These are phyloP conservation scores for Flaveria bidentis DNA, from an alignment of 129 eudicot genomes.

Conservation along the genomic window DNA sequence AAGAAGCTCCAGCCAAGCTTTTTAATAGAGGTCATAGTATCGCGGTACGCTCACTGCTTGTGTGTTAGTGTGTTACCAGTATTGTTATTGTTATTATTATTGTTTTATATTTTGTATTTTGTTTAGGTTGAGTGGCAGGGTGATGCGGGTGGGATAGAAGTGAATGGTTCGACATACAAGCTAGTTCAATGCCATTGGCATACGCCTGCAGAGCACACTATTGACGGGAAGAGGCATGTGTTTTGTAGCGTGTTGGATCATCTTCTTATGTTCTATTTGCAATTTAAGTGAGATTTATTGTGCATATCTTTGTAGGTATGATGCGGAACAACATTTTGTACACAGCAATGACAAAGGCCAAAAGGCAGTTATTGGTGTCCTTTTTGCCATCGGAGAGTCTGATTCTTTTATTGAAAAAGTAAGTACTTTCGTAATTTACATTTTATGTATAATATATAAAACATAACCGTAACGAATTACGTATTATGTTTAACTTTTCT, in stretches of 20 bases:
- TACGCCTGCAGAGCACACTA: constrained; percentile 64
- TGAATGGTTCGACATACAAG: constrained; percentile 44
- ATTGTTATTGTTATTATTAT: not conserved
- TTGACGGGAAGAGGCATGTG: constrained; percentile 48
- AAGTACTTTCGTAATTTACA: not conserved
- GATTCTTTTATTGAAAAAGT: constrained; percentile 52
- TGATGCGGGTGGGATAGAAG: constrained; percentile 46
- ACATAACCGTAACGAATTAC: no score
- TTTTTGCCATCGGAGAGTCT: constrained; percentile 40
- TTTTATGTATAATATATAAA: not conserved
- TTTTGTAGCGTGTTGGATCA: not conserved
- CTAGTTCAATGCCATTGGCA: constrained; percentile 75
- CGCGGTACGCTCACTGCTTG: constrained; percentile 41
- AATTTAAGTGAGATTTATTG: not conserved
- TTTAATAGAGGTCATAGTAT: constrained; percentile 39
- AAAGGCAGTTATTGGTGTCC: constrained; percentile 40
- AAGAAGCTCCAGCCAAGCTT: constrained; percentile 46
- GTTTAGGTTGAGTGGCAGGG: constrained; percentile 55
- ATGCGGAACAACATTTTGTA: constrained; percentile 51
- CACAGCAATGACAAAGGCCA: constrained; percentile 27
- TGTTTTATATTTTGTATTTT: not conserved
- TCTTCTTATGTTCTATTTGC: not conserved
- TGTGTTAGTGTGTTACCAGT: no score
- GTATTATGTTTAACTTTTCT: no score
- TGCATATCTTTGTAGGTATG: constrained; percentile 25